Conservation (phyloP, 768 basidiomycete species). For the Russula sp. region DNA sequence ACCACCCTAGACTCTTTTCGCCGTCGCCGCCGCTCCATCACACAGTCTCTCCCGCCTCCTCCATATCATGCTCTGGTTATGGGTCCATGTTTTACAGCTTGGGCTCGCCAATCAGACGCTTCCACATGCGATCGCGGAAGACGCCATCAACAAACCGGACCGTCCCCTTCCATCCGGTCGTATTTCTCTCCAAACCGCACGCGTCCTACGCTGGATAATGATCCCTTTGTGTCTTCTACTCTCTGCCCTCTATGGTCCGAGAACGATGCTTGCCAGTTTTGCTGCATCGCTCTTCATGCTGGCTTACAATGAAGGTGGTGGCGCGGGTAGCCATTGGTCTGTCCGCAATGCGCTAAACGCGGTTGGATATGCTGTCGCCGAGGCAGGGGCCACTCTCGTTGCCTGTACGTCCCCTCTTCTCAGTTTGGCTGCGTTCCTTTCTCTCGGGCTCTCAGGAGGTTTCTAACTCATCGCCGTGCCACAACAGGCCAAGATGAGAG, state of each 20-base stretch:
- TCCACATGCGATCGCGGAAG: conserved; percentile 23
- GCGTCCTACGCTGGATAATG: conserved; percentile 27
- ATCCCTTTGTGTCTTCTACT: conserved; percentile 23
- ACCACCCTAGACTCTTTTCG: conserved; percentile 15
- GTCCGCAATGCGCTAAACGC: conserved; percentile 32
- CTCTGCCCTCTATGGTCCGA: conserved; percentile 22
- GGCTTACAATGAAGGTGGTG: conserved; percentile 26
- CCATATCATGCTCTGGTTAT: conserved; percentile 26
- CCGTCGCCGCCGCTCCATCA: conserved; percentile 17
- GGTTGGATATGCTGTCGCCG: conserved; percentile 33
- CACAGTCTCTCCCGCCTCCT: conserved; percentile 8
- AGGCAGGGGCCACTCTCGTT: conserved; percentile 32
- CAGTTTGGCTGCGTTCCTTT: too few relatives aligned
- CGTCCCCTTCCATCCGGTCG: conserved; percentile 30
- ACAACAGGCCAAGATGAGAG: conserved; percentile 1
- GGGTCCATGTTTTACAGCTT: conserved; percentile 29
- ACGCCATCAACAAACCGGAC: conserved; percentile 28
- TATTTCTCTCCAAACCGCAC: conserved; percentile 22
- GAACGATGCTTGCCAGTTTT: conserved; percentile 16
- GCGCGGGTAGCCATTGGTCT: conserved; percentile 27
- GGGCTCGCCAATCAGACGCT: conserved; percentile 29
- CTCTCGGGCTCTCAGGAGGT: not conserved
- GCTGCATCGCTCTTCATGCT: conserved; percentile 20
- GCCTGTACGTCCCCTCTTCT: conserved; percentile 27
- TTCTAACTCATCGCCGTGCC: too few relatives aligned